Percentiles rank a stretch among this genome's conserved stretches.
Evolutionary conservation across 495 filamentous ascomycete genomes (phyloP).

Genomic region (Filosporella fistucella): DNA sequence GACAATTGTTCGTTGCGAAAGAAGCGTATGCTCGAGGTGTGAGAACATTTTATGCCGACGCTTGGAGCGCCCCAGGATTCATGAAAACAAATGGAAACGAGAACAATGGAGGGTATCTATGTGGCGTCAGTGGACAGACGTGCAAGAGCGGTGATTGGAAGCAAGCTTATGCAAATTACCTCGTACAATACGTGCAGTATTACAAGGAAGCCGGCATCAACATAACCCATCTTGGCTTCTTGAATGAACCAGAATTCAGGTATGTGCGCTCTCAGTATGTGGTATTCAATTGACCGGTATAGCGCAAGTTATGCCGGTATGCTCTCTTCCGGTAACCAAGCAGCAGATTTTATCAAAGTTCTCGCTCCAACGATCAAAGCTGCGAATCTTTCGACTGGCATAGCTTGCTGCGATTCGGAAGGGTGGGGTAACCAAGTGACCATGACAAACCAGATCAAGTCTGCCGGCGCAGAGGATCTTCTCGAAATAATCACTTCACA

Average conservation of each 20-base stretch:
- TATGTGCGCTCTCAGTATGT: conserved; percentile 11
- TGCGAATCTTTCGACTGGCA: conserved; percentile 30
- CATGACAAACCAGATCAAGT: conserved; percentile 35
- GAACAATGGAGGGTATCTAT: conserved; percentile 38
- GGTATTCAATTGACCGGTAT: not conserved
- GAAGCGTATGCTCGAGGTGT: conserved; percentile 40
- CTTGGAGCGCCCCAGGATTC: conserved; percentile 51
- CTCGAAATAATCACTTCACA: conserved; percentile 43
- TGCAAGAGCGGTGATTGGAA: conserved; percentile 49
- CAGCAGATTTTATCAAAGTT: conserved; percentile 43
- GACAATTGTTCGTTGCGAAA: conserved; percentile 46
- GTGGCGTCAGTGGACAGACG: conserved; percentile 38
- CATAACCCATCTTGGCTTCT: conserved; percentile 46
- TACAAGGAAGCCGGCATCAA: conserved; percentile 41
- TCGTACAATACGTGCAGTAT: conserved; percentile 46
- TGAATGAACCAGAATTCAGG: conserved; percentile 52
- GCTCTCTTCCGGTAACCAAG: conserved; percentile 32
- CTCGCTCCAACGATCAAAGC: conserved; percentile 35
- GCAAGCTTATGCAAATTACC: conserved; percentile 49
- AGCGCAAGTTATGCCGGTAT: conserved; percentile 19
- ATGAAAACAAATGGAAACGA: conserved; percentile 51
- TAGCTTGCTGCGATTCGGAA: conserved; percentile 48
- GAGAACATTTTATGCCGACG: conserved; percentile 45
- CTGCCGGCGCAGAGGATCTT: conserved; percentile 33
- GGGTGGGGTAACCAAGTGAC: conserved; percentile 39